Conservation (phyloP, 1,284 basidiomycete species). For the Microbotryomycetes sp. region DNA sequence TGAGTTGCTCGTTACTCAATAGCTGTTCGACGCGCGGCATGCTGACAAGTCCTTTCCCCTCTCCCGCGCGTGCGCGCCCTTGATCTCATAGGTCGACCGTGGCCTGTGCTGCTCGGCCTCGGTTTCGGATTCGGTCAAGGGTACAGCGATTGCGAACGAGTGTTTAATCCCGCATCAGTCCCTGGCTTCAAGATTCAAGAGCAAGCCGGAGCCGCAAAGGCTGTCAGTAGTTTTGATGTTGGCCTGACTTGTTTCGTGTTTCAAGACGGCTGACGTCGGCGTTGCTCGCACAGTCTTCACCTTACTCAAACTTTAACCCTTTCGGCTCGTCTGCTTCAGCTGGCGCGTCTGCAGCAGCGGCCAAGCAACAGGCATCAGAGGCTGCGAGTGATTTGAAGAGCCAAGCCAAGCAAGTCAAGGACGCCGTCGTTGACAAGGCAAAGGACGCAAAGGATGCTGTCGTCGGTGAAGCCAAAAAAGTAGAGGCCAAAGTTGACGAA, state of each 20-base stretch:
- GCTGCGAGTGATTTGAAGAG: constrained; percentile 2
- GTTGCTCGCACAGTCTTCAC: not conserved
- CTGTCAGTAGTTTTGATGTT: not conserved
- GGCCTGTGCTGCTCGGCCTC: constrained; percentile 88
- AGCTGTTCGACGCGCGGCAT: not conserved
- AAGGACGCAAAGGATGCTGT: constrained; percentile 2
- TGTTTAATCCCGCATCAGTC: constrained; percentile 36
- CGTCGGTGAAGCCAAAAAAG: constrained; percentile 4
- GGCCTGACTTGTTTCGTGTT: not conserved
- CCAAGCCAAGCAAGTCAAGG: constrained; percentile 14
- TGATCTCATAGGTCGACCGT: constrained; percentile 68
- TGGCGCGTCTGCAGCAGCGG: not conserved
- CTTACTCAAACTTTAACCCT: not conserved
- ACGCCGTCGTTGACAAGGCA: constrained; percentile 5
- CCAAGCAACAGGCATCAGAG: not conserved
- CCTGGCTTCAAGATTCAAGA: constrained; percentile 26
- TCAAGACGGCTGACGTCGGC: not conserved
- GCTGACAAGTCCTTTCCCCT: constrained; percentile 2
- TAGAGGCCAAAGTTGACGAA: constrained; percentile 11
- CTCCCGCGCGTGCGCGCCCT: not conserved
- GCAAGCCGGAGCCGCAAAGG: not conserved
- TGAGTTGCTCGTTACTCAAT: too few relatives aligned
- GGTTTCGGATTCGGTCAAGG: constrained; percentile 63
- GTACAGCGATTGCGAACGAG: constrained; percentile 34
- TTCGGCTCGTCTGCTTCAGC: not conserved